A percentile compares a stretch with the other conserved stretches of the same genome.
phyloP scores from a whole-genome alignment of 331 rosid species.

The Erythrophleum ivorense region DNA sequence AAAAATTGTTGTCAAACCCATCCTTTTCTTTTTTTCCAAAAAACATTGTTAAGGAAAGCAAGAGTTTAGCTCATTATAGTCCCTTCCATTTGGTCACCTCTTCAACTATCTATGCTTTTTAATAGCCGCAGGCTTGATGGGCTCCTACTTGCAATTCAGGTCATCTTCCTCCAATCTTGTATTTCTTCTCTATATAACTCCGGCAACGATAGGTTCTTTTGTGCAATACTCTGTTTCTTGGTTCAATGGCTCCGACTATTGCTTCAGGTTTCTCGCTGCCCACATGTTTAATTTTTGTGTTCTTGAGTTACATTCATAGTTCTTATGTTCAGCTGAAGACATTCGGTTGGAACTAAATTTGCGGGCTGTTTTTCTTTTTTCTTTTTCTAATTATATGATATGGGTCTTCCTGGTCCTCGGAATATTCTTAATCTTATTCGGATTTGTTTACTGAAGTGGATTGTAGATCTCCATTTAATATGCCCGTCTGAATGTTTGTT shows the following conservation, averaged over 20 bases:
- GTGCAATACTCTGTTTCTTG: conserved; percentile 47
- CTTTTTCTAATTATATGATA: conserved; percentile 34
- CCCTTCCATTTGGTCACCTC: too few relatives aligned
- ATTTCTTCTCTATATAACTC: not conserved
- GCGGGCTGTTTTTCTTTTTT: conserved; percentile 39
- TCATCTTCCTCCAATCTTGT: conserved; percentile 10
- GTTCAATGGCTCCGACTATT: conserved; percentile 47
- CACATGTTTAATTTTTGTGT: not conserved
- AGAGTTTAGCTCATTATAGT: too few relatives aligned
- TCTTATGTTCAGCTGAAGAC: conserved; percentile 8
- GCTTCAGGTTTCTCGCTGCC: conserved; percentile 54
- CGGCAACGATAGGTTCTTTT: not conserved
- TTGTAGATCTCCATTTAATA: conserved; percentile 32
- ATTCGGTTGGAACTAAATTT: conserved; percentile 33
- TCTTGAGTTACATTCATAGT: conserved; percentile 6
- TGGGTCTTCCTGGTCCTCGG: conserved; percentile 4
- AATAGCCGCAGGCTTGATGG: too few relatives aligned
- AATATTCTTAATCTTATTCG: not conserved
- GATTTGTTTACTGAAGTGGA: conserved; percentile 12
- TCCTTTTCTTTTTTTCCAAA: too few relatives aligned
- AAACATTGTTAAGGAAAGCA: too few relatives aligned
- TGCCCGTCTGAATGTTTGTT: not conserved
- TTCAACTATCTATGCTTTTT: too few relatives aligned
- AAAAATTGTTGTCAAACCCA: too few relatives aligned
- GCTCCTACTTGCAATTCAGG: too few relatives aligned